Base-by-base conservation (phyloP, 352 stramenopile genomes). In the Globisporangium canariense region DNA sequence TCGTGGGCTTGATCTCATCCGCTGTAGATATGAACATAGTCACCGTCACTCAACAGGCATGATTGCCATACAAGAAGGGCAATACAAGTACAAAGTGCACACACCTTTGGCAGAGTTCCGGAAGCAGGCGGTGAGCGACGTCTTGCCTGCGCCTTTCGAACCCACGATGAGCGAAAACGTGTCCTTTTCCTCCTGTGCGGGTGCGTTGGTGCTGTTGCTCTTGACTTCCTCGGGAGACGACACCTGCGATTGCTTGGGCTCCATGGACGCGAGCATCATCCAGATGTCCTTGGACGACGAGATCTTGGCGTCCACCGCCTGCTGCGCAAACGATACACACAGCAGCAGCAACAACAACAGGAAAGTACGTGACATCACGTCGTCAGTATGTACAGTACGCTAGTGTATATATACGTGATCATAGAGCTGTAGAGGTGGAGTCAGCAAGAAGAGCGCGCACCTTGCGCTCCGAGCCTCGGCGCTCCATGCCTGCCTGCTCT, bases 1-100 rank as follows among this genome's bases (percentile, higher is more conserved):
- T 93, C 4, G 90, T 97, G 36, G 90, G 89, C 66, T 97, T 98
- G 60, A 92, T 92, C 62, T 94, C 77, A 22, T 96, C 88, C 14
- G 74, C 82, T 69, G 22, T 62, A 38, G 7, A 41, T 14, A 11
- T 28, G 20, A 32, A 16, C 1, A 9, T 6, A 30, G 22, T 5
- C 10, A 7, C 25, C 10, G 43, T 11, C 9, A 49, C 16, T 49
- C 3, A 41, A 41, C 22, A 4, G 11, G 18, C 14, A 22, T 11
- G 22, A 11, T 11, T 47, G 6, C 49, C 14, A 34, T n/a, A 36
- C 25, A 36, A 36, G 8, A 36, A 34, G 3, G 22, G 3, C 32
- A 25, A 50, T 1, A 8, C 20, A 3, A 14, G 2, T 3, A 34
- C 18, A 9, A 28, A 28, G 25, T 28, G 25, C 1, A 58, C 63